Conservation (phyloP, 2,329 filamentous ascomycete species). For the Elsinoe arachidis region DNA sequence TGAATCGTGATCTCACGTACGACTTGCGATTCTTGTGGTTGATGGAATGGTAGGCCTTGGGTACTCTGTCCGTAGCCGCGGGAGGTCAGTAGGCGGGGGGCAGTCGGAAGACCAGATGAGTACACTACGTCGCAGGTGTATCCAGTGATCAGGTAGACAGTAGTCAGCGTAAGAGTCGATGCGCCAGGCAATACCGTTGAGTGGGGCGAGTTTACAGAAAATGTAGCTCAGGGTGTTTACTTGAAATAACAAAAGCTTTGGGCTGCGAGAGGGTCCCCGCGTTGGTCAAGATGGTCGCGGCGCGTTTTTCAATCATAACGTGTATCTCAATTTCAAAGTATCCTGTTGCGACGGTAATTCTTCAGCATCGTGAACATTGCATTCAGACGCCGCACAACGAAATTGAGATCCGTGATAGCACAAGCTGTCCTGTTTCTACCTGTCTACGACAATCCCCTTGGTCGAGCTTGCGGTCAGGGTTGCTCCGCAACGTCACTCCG, state of each 20-base stretch:
- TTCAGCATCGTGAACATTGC: too few species aligned
- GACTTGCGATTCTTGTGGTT: neutral
- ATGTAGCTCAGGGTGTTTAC: neutral
- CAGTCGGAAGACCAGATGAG: neutral
- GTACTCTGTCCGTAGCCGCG: neutral
- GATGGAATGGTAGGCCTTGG: neutral
- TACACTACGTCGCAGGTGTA: too few species aligned
- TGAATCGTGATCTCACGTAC: too few species aligned
- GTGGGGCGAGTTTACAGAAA: neutral
- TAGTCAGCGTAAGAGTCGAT: neutral
- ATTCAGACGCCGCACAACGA: too few species aligned
- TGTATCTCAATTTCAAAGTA: neutral
- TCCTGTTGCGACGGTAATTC: neutral
- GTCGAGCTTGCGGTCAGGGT: neutral
- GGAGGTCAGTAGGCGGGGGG: neutral
- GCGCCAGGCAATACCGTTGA: neutral
- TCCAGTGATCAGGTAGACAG: neutral
- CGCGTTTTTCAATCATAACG: slow-evolving; percentile 3
- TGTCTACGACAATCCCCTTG: neutral
- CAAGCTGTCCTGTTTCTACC: neutral
- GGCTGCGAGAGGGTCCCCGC: neutral
- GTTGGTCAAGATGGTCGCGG: slow-evolving; percentile 3
- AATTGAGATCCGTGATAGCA: neutral
- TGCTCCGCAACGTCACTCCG: slow-evolving; percentile 10
- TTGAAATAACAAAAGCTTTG: slow-evolving; percentile 4